Conservation (phyloP, 176 grass and related monocot species). For the Cenchrus purpureus region DNA sequence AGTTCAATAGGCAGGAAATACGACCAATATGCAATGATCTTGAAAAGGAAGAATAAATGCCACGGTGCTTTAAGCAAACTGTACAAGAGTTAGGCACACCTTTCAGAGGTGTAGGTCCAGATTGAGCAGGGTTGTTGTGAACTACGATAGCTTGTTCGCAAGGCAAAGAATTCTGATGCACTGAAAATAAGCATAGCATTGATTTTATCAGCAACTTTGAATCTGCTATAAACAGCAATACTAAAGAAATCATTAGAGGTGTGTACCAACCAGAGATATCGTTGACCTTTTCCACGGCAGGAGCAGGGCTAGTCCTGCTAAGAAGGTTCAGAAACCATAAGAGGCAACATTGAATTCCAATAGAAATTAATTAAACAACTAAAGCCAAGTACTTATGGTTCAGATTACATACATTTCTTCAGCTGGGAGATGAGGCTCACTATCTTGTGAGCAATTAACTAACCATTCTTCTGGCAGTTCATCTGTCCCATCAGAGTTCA, state of each 20-base stretch:
- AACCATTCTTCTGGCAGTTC: conserved; percentile 83
- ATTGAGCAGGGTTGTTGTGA: conserved; percentile 35
- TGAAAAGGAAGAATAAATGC: neutral
- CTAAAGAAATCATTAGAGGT: neutral
- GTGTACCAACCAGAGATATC: conserved; percentile 59
- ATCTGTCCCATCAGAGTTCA: conserved; percentile 64
- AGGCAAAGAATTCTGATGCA: conserved; percentile 30
- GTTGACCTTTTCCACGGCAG: conserved; percentile 28
- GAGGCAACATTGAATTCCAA: neutral
- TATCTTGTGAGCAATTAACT: conserved; percentile 71
- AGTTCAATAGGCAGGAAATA: neutral
- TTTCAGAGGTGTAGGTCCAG: conserved; percentile 55
- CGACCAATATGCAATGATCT: neutral
- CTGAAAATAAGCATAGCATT: conserved; percentile 45
- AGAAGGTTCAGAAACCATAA: conserved; percentile 34
- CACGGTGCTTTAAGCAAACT: neutral
- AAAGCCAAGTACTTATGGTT: neutral
- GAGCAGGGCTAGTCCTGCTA: conserved; percentile 59
- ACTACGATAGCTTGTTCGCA: conserved; percentile 44
- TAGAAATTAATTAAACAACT: neutral
- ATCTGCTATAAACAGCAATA: neutral
- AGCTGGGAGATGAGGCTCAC: conserved; percentile 36
- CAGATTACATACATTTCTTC: conserved; percentile 66
- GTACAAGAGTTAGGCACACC: conserved; percentile 10
- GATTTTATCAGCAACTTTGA: neutral